Conservation (phyloP, 1,284 basidiomycete genomes). For the Irpex sp. region DNA sequence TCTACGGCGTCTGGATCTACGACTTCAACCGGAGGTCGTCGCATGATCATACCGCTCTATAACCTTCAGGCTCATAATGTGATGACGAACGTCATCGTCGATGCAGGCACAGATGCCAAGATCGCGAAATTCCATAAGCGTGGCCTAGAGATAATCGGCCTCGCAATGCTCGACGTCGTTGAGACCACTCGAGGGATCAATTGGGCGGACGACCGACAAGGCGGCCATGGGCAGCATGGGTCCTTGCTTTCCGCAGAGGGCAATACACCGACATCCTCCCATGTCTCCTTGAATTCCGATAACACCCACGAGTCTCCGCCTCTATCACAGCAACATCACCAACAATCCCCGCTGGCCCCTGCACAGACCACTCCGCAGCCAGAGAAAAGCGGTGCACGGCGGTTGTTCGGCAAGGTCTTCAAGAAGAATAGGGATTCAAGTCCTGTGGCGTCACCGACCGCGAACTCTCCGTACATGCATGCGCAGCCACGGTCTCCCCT, state of each 20-base stretch:
- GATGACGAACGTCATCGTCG: constrained; percentile 86
- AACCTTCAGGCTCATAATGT: constrained; percentile 93
- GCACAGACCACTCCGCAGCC: constrained; percentile 10
- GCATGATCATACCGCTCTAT: constrained; percentile 90
- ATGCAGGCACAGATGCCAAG: constrained; percentile 92
- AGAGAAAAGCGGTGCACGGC: constrained; percentile 40
- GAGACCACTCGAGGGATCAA: constrained; percentile 59
- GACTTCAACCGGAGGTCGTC: constrained; percentile 37
- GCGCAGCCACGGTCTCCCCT: constrained; percentile 3
- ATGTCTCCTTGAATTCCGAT: constrained; percentile 34
- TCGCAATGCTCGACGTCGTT: constrained; percentile 78
- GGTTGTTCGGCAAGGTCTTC: constrained; percentile 74
- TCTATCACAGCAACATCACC: constrained; percentile 17
- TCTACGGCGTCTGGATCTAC: constrained; percentile 46
- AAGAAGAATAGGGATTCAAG: constrained; percentile 45
- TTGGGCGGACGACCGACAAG: constrained; percentile 1
- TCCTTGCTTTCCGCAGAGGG: constrained; percentile 17
- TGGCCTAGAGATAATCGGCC: constrained; percentile 77
- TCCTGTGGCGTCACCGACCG: constrained; percentile 20
- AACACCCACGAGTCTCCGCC: constrained; percentile 18
- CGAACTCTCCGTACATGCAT: neutral
- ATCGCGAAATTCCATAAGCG: constrained; percentile 88
- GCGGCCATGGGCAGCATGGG: neutral
- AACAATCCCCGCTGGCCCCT: constrained; percentile 12
- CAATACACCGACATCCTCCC: constrained; percentile 37